Evolutionary conservation across 495 filamentous ascomycete species (phyloP).

Genomic region (Aspergillus ellipticus): DNA sequence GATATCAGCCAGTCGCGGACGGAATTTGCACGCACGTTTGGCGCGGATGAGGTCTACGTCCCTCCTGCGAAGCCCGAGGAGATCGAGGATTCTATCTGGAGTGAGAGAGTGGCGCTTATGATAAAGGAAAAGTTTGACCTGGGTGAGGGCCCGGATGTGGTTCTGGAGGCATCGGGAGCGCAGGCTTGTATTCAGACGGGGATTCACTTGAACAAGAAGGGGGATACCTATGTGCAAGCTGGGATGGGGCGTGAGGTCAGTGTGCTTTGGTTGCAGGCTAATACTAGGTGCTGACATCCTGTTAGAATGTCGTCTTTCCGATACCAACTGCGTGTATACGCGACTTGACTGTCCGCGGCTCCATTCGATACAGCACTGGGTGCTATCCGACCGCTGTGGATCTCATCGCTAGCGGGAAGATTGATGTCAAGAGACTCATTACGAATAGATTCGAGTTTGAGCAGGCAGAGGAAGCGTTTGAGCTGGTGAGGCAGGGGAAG

Average conservation of each 20-base stretch:
- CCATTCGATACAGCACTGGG: slow-evolving; percentile 75
- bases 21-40: slow-evolving; percentile 64
- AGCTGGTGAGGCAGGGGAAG: slow-evolving; percentile 69
- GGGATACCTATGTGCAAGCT: slow-evolving; percentile 78
- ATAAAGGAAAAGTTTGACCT: too few relatives aligned
- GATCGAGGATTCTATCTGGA: too few relatives aligned
- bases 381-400: slow-evolving; percentile 75
- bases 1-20: slow-evolving; percentile 71
- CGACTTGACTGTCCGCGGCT: slow-evolving; percentile 76
- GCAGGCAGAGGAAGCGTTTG: slow-evolving; percentile 74
- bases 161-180: slow-evolving; percentile 76
- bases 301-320: too few relatives aligned
- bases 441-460: slow-evolving; percentile 66
- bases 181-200: slow-evolving; percentile 68
- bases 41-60: slow-evolving; percentile 62
- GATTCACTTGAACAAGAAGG: too few relatives aligned
- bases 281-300: too few relatives aligned
- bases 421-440: slow-evolving; percentile 71
- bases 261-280: too few relatives aligned
- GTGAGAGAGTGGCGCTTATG: too few relatives aligned
- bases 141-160: slow-evolving; percentile 61
- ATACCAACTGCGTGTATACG: slow-evolving; percentile 52
- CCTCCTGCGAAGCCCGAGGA: too few relatives aligned
- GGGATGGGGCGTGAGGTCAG: slow-evolving; percentile 66
- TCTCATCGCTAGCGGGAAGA: slow-evolving; percentile 59